Conservation (phyloP, 2,329 filamentous ascomycete species). For the Penicillium sp. region DNA sequence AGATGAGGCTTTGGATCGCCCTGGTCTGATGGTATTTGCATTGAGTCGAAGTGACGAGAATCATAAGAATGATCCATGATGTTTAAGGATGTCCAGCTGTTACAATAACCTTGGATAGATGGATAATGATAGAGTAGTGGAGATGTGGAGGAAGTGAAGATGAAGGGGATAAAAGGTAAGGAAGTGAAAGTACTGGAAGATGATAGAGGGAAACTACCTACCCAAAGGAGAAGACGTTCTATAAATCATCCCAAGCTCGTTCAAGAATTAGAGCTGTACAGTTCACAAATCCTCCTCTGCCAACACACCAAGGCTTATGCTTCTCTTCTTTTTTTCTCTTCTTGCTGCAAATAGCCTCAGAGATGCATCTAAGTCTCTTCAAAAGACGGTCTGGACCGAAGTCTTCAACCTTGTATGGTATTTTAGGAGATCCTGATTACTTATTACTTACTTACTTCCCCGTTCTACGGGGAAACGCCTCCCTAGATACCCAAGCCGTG, state of each 20-base stretch:
- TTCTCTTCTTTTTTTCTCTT: slow-evolving; percentile 1
- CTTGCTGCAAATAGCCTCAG: slow-evolving; percentile 25
- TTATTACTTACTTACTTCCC: background rate
- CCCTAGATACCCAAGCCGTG: slow-evolving; percentile 24
- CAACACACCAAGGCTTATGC: slow-evolving; percentile 28
- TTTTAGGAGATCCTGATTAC: slow-evolving; percentile 7
- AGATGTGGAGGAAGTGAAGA: slow-evolving; percentile 12
- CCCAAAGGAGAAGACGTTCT: slow-evolving; percentile 5
- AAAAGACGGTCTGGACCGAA: slow-evolving; percentile 12
- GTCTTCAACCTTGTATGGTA: background rate
- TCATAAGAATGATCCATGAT: slow-evolving; percentile 25
- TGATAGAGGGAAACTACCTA: background rate
- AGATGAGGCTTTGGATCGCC: slow-evolving; percentile 18
- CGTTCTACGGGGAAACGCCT: slow-evolving; percentile 20
- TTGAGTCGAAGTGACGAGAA: slow-evolving; percentile 18
- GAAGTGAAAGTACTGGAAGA: background rate
- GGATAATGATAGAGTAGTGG: slow-evolving; percentile 5
- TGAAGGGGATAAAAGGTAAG: slow-evolving; percentile 1
- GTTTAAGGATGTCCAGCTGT: background rate
- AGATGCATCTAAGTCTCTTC: slow-evolving; percentile 22
- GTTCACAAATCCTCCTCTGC: slow-evolving; percentile 8
- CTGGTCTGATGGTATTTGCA: slow-evolving; percentile 25
- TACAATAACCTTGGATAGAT: background rate
- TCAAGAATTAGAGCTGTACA: slow-evolving; percentile 24
- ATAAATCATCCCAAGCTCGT: slow-evolving; percentile 8